phyloP scores from a whole-genome alignment of 1,284 basidiomycete genomes.

The Leccinum griseonigrum region DNA sequence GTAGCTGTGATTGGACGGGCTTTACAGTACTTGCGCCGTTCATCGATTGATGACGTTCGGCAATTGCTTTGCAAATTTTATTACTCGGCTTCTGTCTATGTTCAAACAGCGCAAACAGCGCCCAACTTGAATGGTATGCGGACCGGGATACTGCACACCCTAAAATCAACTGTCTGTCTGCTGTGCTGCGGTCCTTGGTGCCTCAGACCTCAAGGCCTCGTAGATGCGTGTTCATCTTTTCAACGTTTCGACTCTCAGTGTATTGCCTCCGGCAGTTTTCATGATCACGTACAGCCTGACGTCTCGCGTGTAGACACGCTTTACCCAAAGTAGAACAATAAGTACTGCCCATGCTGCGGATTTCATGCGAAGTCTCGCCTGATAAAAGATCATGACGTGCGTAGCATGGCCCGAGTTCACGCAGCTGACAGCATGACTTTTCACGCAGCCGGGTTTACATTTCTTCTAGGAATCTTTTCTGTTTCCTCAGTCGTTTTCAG shows the following conservation, averaged over 20 bases:
- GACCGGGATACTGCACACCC: not conserved
- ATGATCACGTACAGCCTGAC: not conserved
- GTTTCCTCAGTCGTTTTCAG: not conserved
- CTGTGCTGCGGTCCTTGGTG: not conserved
- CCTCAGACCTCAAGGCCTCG: too few relatives aligned
- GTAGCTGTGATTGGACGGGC: not conserved
- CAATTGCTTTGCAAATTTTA: not conserved
- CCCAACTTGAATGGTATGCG: not conserved
- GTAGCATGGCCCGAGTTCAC: too few relatives aligned
- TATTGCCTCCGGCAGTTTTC: not conserved
- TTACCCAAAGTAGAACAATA: not conserved
- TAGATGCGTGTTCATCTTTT: not conserved
- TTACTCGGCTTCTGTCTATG: not conserved
- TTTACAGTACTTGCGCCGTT: not conserved
- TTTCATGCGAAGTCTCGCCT: too few relatives aligned
- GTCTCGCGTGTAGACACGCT: too few relatives aligned
- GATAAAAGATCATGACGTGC: too few relatives aligned
- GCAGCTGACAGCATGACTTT: not conserved
- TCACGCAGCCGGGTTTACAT: not conserved
- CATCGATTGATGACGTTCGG: not conserved
- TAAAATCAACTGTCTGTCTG: not conserved
- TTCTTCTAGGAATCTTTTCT: not conserved
- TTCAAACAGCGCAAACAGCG: not conserved
- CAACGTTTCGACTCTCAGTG: not conserved
- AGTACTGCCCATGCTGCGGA: too few relatives aligned